Conservation (phyloP, 2,329 filamentous ascomycete species). For the Colletotrichum higginsianum region DNA sequence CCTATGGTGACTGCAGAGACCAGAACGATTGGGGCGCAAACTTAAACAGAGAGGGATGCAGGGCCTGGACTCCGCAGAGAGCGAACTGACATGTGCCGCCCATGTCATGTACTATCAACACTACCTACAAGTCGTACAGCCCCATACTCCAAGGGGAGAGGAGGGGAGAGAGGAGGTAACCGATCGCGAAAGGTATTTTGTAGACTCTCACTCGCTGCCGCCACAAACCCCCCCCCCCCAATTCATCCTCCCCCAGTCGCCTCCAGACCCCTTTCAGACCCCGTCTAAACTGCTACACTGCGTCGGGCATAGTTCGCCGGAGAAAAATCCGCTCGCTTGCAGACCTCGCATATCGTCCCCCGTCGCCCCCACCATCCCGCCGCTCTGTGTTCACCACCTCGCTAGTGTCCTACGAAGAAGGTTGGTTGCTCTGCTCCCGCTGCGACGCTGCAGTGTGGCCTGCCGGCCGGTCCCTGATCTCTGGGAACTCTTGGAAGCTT, state of each 20-base stretch:
- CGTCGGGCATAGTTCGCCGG: neutral
- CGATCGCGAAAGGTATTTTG: neutral
- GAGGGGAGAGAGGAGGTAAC: neutral
- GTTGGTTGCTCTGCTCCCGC: neutral
- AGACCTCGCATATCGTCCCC: conserved; percentile 24
- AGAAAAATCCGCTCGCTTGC: conserved; percentile 33
- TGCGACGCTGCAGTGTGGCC: conserved; percentile 35
- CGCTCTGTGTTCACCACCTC: neutral
- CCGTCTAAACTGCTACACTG: conserved; percentile 11
- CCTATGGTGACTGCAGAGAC: neutral
- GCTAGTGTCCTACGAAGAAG: too few relatives aligned
- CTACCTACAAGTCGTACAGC: neutral
- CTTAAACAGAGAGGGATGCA: neutral
- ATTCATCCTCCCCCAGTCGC: conserved; percentile 22
- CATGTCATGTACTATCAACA: neutral
- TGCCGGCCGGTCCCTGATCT: conserved; percentile 34
- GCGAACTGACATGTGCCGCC: conserved; percentile 1
- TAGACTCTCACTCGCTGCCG: neutral
- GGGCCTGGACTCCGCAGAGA: conserved; percentile 1
- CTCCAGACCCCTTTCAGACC: conserved; percentile 12
- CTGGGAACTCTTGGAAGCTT: conserved; percentile 23
- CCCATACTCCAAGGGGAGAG: neutral
- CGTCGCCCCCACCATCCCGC: conserved; percentile 19
- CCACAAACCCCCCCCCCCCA: neutral
- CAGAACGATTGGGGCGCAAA: conserved; percentile 13